Percentiles rank a stretch among this genome's conserved stretches.
Evolutionary conservation across 2,329 filamentous ascomycete species (phyloP).

Genomic region (Trichoderma afroharzianum): DNA sequence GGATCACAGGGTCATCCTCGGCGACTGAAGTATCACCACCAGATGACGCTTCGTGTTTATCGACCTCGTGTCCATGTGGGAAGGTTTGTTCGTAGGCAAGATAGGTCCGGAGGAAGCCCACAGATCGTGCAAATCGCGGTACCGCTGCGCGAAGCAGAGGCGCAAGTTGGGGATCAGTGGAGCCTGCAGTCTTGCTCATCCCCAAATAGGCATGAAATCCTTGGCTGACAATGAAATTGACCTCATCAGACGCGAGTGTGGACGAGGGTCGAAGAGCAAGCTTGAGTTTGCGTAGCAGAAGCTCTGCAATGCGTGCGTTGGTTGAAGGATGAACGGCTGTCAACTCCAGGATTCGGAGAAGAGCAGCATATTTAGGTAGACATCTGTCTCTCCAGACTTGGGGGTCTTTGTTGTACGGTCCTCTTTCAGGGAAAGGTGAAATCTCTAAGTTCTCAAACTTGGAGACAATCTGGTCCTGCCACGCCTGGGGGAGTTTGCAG

Average conservation of each 20-base stretch:
- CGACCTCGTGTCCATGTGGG: slow-evolving; percentile 18
- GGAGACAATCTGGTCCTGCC: slow-evolving; percentile 69
- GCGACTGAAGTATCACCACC: slow-evolving; percentile 41
- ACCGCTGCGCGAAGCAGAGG: slow-evolving; percentile 64
- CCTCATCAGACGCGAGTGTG: slow-evolving; percentile 56
- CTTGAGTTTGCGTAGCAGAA: slow-evolving; percentile 63
- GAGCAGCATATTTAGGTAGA: slow-evolving; percentile 63
- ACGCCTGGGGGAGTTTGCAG: slow-evolving; percentile 59
- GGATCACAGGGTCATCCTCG: slow-evolving; percentile 59
- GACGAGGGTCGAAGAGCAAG: slow-evolving; percentile 60
- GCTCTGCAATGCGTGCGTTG: slow-evolving; percentile 61
- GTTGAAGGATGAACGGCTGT: slow-evolving; percentile 64
- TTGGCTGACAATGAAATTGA: slow-evolving; percentile 70
- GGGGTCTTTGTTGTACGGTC: slow-evolving; percentile 58
- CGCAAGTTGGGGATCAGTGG: slow-evolving; percentile 59
- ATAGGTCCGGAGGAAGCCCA: slow-evolving; percentile 63
- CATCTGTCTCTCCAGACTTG: slow-evolving; percentile 61
- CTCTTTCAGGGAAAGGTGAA: slow-evolving; percentile 62
- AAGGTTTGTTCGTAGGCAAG: slow-evolving; percentile 50
- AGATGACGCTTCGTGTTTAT: slow-evolving; percentile 28
- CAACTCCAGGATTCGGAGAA: slow-evolving; percentile 60
- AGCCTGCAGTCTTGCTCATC: slow-evolving; percentile 57
- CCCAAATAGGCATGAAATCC: slow-evolving; percentile 71
- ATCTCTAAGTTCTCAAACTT: slow-evolving; percentile 64
- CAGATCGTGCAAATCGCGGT: slow-evolving; percentile 60